These are phyloP conservation scores for Endothia cerciana DNA, from an alignment of 2,329 filamentous ascomycete species.

Conservation along the genomic window DNA sequence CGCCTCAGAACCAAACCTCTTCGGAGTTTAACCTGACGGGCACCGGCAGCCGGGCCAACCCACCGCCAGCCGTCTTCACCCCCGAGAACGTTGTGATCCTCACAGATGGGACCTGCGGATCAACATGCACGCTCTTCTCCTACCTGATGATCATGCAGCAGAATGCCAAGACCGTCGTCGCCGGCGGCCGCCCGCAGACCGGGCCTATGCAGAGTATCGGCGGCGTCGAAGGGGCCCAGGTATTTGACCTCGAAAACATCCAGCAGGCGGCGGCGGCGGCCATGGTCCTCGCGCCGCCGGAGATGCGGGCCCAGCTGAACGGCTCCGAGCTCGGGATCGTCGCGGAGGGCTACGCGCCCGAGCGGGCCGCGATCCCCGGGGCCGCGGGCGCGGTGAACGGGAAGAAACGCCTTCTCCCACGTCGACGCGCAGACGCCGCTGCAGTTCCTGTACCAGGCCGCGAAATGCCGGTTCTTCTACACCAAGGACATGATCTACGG, in stretches of 20 bases:
- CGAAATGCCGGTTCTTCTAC: slow-evolving; percentile 53
- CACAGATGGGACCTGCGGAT: slow-evolving; percentile 58
- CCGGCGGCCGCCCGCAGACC: slow-evolving; percentile 49
- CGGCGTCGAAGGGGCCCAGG: slow-evolving; percentile 51
- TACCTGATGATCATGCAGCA: slow-evolving; percentile 57
- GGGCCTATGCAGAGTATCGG: slow-evolving; percentile 54
- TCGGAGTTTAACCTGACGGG: slow-evolving; percentile 47
- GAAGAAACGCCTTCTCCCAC: slow-evolving; percentile 41
- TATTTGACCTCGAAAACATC: slow-evolving; percentile 40
- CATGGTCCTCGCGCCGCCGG: slow-evolving; percentile 33
- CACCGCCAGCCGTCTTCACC: slow-evolving; percentile 50
- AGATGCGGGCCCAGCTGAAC: slow-evolving; percentile 30
- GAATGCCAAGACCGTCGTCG: slow-evolving; percentile 51
- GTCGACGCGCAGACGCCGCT: slow-evolving; percentile 42
- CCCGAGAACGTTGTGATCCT: slow-evolving; percentile 58
- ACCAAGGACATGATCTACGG: slow-evolving; percentile 46
- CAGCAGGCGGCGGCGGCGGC: slow-evolving; percentile 34
- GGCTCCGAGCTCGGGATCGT: slow-evolving; percentile 36
- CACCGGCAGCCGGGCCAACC: slow-evolving; percentile 44
- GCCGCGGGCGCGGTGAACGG: slow-evolving; percentile 39
- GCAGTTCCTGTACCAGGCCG: slow-evolving; percentile 50
- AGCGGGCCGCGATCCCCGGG: slow-evolving; percentile 33
- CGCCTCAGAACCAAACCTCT: slow-evolving; percentile 43
- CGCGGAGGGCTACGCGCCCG: slow-evolving; percentile 40
- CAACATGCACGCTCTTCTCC: slow-evolving; percentile 58